These are phyloP conservation scores for Lactarius sp. DNA, from an alignment of 768 basidiomycete species.

Conservation along the genomic window DNA sequence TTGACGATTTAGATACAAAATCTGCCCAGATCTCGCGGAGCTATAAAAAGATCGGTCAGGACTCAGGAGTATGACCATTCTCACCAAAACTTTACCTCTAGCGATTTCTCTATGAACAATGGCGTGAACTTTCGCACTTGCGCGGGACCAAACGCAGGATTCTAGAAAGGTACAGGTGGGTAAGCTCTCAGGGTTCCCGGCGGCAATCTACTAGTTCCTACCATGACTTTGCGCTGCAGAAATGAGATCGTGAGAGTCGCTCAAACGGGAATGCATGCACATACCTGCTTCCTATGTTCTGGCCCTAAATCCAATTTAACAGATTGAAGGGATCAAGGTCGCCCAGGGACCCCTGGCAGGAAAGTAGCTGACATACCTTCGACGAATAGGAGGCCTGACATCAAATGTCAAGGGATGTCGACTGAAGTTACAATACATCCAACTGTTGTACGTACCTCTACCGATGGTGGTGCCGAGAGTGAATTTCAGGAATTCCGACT, in stretches of 20 bases:
- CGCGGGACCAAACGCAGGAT: constrained; percentile 28
- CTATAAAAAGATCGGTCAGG: constrained; percentile 4
- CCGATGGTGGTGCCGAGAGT: constrained; percentile 21
- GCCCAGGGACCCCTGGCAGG: no score
- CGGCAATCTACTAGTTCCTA: background rate
- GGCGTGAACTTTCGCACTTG: constrained; percentile 28
- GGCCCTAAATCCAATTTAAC: background rate
- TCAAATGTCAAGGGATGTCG: background rate
- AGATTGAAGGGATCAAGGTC: background rate
- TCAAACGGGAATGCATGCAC: background rate
- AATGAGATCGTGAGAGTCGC: background rate
- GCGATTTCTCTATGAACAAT: constrained; percentile 26
- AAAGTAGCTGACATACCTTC: constrained; percentile 12
- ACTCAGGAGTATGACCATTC: background rate
- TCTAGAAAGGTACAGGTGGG: constrained; percentile 4
- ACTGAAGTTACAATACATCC: background rate
- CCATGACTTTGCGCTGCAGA: constrained; percentile 17
- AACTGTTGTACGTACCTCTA: constrained; percentile 11
- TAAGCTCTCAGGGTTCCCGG: background rate
- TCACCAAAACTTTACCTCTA: constrained; percentile 20
- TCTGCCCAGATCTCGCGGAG: constrained; percentile 31
- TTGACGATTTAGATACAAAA: constrained; percentile 16
- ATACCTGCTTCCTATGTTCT: constrained; percentile 19
- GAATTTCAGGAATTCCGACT: constrained; percentile 28
- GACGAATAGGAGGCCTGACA: constrained; percentile 13